Percentiles rank a stretch among this genome's conserved stretches.
phyloP scores from a whole-genome alignment of 1,284 basidiomycete genomes.

The Ganoderma boninense region DNA sequence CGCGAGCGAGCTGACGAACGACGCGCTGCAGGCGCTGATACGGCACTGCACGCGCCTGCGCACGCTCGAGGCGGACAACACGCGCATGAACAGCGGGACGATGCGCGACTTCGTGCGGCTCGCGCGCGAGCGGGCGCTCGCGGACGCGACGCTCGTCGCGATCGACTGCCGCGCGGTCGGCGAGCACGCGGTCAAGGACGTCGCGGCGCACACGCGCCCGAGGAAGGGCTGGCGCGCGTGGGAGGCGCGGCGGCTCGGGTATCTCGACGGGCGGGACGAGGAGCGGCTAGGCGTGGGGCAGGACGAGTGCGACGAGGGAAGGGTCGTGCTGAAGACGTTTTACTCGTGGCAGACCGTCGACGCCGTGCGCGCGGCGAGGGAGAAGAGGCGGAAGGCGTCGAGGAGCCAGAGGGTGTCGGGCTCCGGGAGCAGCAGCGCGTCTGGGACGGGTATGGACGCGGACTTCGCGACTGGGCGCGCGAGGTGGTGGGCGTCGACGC shows the following conservation, averaged over 20 bases:
- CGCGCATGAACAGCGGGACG: constrained; percentile 68
- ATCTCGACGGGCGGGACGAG: constrained; percentile 71
- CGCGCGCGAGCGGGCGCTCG: constrained; percentile 55
- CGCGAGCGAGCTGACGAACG: constrained; percentile 68
- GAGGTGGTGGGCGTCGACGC: constrained; percentile 56
- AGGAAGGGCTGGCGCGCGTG: constrained; percentile 77
- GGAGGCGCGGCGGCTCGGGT: constrained; percentile 70
- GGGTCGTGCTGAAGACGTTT: constrained; percentile 87
- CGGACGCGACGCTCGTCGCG: constrained; percentile 66
- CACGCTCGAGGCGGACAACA: constrained; percentile 82
- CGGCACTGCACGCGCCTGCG: constrained; percentile 67
- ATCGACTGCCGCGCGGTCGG: constrained; percentile 82
- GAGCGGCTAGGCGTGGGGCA: constrained; percentile 66
- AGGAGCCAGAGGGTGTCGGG: constrained; percentile 52
- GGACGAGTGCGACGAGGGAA: constrained; percentile 76
- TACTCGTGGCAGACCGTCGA: constrained; percentile 89
- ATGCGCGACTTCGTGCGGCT: constrained; percentile 75
- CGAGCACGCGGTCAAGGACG: constrained; percentile 67
- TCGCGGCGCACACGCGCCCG: constrained; percentile 65
- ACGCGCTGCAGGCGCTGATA: constrained; percentile 71
- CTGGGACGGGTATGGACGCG: constrained; percentile 39
- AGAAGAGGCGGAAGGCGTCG: constrained; percentile 56
- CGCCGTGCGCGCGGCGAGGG: constrained; percentile 67
- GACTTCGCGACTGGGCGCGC: constrained; percentile 33
- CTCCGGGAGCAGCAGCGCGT: constrained; percentile 42